phyloP scores from a whole-genome alignment of 306 rosid species.

The Alnus rubra region DNA sequence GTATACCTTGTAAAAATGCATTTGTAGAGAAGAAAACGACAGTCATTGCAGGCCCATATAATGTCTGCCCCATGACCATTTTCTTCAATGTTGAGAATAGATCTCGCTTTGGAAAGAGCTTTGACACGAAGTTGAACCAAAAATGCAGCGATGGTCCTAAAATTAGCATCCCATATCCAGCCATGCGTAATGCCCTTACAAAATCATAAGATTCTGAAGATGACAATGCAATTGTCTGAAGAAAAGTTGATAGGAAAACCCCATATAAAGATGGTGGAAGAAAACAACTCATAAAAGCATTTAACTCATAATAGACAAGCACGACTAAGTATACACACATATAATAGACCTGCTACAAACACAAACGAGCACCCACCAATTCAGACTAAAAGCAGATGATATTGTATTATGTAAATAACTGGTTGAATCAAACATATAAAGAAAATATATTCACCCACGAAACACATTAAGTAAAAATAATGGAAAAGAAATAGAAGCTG shows the following conservation, averaged over 20 bases:
- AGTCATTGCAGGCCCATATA: slow-evolving; percentile 88
- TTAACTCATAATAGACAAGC: background rate
- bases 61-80: slow-evolving; percentile 78
- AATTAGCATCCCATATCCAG: slow-evolving; percentile 76
- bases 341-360: background rate
- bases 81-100: slow-evolving; percentile 73
- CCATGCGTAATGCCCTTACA: slow-evolving; percentile 84
- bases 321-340: background rate
- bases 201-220: slow-evolving; percentile 57
- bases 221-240: slow-evolving; percentile 52
- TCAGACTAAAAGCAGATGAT: background rate
- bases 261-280: background rate
- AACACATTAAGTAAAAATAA: background rate
- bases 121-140: slow-evolving; percentile 90
- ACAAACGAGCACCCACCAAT: background rate
- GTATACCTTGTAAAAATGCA: slow-evolving; percentile 75
- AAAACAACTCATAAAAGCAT: background rate
- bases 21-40: slow-evolving; percentile 75
- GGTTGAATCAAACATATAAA: background rate
- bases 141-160: slow-evolving; percentile 88
- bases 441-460: background rate
- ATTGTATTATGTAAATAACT: background rate
- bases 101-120: slow-evolving; percentile 69
- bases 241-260: slow-evolving; percentile 7
- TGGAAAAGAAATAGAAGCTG: too few species aligned